Evolutionary conservation across 306 rosid species (phyloP).

Genomic region (Crotalaria pallida): DNA sequence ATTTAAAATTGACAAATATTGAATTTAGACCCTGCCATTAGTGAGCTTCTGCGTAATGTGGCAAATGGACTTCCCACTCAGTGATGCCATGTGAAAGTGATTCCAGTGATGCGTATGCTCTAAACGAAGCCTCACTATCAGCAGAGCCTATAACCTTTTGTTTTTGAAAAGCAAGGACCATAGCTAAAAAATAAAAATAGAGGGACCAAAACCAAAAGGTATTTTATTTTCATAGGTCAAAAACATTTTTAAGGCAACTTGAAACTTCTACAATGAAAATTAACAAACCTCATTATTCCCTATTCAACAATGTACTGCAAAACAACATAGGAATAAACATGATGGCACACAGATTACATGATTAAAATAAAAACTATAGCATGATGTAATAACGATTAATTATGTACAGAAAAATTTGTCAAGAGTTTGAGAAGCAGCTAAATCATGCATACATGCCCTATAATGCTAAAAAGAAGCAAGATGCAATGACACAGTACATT

Average conservation of each 20-base stretch:
- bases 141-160: too few species aligned
- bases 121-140: too few species aligned
- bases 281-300: neutral
- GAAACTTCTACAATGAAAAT: neutral
- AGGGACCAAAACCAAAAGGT: too few species aligned
- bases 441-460: neutral
- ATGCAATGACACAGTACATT: neutral
- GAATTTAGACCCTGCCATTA: too few species aligned
- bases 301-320: neutral
- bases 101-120: too few species aligned
- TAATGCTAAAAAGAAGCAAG: constrained; percentile 4
- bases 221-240: too few species aligned
- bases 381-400: neutral
- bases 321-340: neutral
- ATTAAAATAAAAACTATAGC: neutral
- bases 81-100: too few species aligned
- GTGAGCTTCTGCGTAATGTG: too few species aligned
- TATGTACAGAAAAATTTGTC: neutral
- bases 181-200: too few species aligned
- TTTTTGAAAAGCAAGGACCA: too few species aligned
- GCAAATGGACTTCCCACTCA: too few species aligned
- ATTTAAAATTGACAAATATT: neutral
- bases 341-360: neutral
- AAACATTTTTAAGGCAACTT: too few species aligned
- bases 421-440: neutral